phyloP scores from a whole-genome alignment of 176 grass and related monocot genomes.

The Carex littledalei region DNA sequence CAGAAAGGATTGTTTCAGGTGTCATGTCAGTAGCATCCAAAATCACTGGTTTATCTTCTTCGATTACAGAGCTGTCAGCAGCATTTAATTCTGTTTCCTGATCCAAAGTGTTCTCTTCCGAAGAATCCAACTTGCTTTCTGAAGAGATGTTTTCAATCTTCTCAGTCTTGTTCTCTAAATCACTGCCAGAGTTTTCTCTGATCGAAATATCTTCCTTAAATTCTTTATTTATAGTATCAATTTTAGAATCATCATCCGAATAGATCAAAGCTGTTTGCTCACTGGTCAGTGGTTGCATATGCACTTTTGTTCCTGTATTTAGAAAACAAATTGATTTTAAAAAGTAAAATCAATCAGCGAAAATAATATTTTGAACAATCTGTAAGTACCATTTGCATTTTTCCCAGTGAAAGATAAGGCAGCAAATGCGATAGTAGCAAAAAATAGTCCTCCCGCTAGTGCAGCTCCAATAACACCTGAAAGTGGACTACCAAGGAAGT shows the following conservation, averaged over 20 bases:
- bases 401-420: conserved; percentile 38
- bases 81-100: neutral
- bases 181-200: neutral
- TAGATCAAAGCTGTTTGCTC: conserved; percentile 12
- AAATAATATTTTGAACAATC: neutral
- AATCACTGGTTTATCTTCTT: conserved; percentile 13
- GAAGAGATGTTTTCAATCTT: neutral
- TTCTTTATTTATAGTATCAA: conserved; percentile 11
- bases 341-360: neutral
- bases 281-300: conserved; percentile 28
- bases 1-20: neutral
- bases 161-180: conserved; percentile 13
- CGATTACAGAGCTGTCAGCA: neutral
- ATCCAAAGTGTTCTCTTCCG: neutral
- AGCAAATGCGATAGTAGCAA: conserved; percentile 56
- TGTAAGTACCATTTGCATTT: conserved; percentile 34
- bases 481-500: conserved; percentile 53
- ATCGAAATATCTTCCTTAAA: conserved; percentile 16
- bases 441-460: conserved; percentile 66
- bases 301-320: conserved; percentile 38
- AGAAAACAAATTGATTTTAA: neutral
- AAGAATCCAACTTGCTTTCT: conserved; percentile 16
- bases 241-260: conserved; percentile 4
- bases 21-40: conserved; percentile 7
- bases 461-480: conserved; percentile 68